Conservation (phyloP, 2,329 filamentous ascomycete genomes). For the Colletotrichum noveboracense region DNA sequence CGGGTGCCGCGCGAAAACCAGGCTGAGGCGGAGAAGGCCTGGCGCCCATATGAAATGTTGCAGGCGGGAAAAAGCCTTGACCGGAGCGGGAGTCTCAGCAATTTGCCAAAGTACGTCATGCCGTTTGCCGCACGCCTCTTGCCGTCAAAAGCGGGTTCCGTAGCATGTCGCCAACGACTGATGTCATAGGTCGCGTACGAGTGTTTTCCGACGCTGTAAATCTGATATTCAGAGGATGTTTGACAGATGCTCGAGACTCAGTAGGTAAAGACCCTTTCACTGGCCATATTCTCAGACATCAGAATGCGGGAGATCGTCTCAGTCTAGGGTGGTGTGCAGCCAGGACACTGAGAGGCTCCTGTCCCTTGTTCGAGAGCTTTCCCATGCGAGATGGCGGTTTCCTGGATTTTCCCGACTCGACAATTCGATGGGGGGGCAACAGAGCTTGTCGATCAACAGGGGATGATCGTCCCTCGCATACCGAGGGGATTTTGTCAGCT, state of each 20-base stretch:
- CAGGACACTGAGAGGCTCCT: neutral
- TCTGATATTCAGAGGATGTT: too few relatives aligned
- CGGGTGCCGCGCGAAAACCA: neutral
- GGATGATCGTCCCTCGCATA: slow-evolving; percentile 17
- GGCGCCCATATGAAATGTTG: neutral
- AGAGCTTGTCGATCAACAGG: slow-evolving; percentile 11
- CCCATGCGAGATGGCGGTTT: slow-evolving; percentile 5
- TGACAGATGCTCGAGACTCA: neutral
- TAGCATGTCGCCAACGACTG: neutral
- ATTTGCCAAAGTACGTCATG: slow-evolving; percentile 9
- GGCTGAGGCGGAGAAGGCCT: neutral
- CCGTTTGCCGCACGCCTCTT: neutral
- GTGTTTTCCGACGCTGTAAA: neutral
- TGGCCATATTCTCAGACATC: neutral
- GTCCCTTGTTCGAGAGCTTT: slow-evolving; percentile 1
- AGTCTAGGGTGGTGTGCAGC: neutral
- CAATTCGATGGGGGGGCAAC: slow-evolving; percentile 1
- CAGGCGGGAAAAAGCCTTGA: neutral
- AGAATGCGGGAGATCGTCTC: slow-evolving; percentile 12
- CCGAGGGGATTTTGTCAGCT: neutral
- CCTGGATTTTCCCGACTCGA: neutral
- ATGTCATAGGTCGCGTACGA: neutral
- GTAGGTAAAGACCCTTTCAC: neutral
- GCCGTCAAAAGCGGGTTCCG: neutral
- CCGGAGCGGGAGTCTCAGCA: neutral